These are phyloP conservation scores for Anisodus tanguticus DNA, from an alignment of 257 asterid genomes.

Conservation along the genomic window DNA sequence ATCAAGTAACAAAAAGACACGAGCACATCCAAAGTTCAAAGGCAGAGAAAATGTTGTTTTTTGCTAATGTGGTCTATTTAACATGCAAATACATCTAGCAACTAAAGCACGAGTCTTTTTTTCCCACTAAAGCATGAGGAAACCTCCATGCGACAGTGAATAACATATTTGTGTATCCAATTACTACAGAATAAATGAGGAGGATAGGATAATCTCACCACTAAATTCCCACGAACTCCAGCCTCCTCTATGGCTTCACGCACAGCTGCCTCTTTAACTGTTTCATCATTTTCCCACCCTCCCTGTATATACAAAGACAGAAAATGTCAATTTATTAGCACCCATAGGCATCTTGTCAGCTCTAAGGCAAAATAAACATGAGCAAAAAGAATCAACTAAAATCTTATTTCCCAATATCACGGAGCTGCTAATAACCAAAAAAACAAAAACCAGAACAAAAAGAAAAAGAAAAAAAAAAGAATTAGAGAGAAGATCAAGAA, in stretches of 20 bases:
- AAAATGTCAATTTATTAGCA: neutral
- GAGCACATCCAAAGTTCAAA: neutral
- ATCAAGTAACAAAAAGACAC: neutral
- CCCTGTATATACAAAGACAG: constrained; percentile 52
- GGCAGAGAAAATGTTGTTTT: neutral
- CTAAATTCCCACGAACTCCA: constrained; percentile 87
- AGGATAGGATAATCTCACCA: constrained; percentile 50
- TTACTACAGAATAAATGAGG: neutral
- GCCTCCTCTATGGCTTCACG: constrained; percentile 97
- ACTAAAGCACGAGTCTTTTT: neutral
- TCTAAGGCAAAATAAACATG: neutral
- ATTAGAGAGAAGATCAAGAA: neutral
- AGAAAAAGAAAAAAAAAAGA: neutral
- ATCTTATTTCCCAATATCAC: neutral
- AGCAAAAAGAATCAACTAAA: neutral
- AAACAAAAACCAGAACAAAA: neutral
- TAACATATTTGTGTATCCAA: neutral
- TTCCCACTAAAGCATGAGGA: neutral
- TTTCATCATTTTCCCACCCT: constrained; percentile 98
- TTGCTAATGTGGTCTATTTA: neutral
- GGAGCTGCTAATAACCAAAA: neutral
- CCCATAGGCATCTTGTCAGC: neutral
- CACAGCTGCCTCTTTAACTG: constrained; percentile 85
- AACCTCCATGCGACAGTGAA: neutral
- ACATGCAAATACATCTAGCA: neutral